A percentile compares a stretch with the other conserved stretches of the same genome.
phyloP scores from a whole-genome alignment of 164 flowering plant genomes.

The Tetracentron sinense region DNA sequence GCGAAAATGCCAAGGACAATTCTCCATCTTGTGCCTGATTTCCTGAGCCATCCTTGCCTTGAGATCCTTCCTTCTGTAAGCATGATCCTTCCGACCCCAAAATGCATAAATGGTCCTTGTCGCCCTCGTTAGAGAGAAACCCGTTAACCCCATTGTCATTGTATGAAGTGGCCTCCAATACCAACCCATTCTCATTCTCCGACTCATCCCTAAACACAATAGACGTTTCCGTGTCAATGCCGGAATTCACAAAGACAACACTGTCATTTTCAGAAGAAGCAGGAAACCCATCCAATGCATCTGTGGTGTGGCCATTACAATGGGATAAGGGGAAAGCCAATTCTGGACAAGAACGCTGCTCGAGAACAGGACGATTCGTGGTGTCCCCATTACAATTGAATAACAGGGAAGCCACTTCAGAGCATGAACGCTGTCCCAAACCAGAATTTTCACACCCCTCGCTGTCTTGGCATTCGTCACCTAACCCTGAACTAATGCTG shows the following conservation, averaged over 20 bases:
- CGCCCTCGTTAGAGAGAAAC: slow-evolving; percentile 5
- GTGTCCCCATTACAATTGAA: slow-evolving; percentile 2
- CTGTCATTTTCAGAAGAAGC: background rate
- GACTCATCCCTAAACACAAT: slow-evolving; percentile 1
- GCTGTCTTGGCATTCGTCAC: slow-evolving; percentile 1
- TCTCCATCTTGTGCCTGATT: slow-evolving; percentile 5
- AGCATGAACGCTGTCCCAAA: slow-evolving; percentile 8
- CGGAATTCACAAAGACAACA: background rate
- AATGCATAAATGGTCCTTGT: slow-evolving; percentile 8
- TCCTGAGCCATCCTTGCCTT: background rate
- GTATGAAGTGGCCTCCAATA: background rate
- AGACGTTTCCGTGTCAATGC: slow-evolving; percentile 4
- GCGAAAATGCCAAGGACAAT: slow-evolving; percentile 4
- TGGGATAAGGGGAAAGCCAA: background rate
- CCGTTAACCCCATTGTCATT: slow-evolving; percentile 5
- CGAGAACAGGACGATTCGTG: too few relatives aligned
- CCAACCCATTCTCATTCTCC: slow-evolving; percentile 3
- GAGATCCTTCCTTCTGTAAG: slow-evolving; percentile 5
- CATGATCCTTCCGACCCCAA: background rate
- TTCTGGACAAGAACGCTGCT: background rate
- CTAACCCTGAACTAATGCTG: background rate
- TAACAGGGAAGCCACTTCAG: background rate
- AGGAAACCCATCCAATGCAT: background rate
- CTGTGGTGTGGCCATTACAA: too few relatives aligned
- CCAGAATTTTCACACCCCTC: slow-evolving; percentile 8